Evolutionary conservation across 2,329 filamentous ascomycete species (phyloP).

Genomic region (Paecilomyces niveus): DNA sequence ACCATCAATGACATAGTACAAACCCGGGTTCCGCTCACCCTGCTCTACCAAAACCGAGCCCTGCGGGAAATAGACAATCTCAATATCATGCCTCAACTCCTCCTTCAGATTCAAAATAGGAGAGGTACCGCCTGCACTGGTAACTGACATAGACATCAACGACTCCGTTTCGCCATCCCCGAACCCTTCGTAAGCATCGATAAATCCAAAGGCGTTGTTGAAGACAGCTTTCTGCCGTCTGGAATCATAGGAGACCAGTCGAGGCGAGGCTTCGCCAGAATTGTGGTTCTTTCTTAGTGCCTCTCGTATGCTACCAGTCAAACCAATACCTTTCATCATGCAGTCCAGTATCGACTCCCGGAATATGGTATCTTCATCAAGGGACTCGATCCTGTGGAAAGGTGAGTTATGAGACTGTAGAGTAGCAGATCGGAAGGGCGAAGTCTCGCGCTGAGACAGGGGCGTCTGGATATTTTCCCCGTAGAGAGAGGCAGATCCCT

Average conservation of each 20-base stretch:
- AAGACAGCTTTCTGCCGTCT: constrained; percentile 72
- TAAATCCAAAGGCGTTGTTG: constrained; percentile 83
- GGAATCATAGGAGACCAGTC: constrained; percentile 75
- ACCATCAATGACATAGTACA: constrained; percentile 97
- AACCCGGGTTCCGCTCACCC: constrained; percentile 88
- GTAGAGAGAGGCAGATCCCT: not conserved
- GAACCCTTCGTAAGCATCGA: constrained; percentile 68
- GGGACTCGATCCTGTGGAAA: constrained; percentile 66
- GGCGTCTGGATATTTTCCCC: constrained; percentile 24
- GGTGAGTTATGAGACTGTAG: constrained; percentile 20
- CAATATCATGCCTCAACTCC: constrained; percentile 84
- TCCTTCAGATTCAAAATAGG: constrained; percentile 62
- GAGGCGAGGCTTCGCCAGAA: constrained; percentile 79
- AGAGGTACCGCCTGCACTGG: constrained; percentile 53
- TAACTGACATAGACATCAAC: constrained; percentile 60
- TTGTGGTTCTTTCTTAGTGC: constrained; percentile 56
- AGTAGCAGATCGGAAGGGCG: constrained; percentile 26
- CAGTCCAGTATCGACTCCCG: constrained; percentile 86
- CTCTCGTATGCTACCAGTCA: constrained; percentile 59
- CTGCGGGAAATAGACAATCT: constrained; percentile 96
- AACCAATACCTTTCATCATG: constrained; percentile 87
- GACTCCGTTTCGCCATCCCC: constrained; percentile 83
- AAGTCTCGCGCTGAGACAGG: constrained; percentile 36
- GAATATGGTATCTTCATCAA: constrained; percentile 85
- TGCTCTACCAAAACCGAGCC: constrained; percentile 92